Conservation (phyloP, 305 asterid genomes). For the Ajuga reptans region DNA sequence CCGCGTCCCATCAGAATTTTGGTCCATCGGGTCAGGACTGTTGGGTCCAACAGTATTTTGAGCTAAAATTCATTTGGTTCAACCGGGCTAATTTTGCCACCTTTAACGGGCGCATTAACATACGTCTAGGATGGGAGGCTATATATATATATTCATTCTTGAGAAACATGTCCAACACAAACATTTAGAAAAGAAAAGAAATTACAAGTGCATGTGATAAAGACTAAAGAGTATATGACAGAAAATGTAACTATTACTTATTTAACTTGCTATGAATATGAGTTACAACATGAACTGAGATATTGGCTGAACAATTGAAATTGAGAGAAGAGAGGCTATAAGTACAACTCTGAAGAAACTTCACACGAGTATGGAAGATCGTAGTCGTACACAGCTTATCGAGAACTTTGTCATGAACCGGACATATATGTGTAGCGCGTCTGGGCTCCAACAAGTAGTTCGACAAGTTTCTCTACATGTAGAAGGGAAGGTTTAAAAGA, state of each 20-base stretch:
- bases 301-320: not conserved
- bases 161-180: too few species aligned
- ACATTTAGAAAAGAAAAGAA: too few species aligned
- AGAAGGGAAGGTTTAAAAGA: not conserved
- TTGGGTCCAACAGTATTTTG: too few species aligned
- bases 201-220: too few species aligned
- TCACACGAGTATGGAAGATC: not conserved
- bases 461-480: constrained; percentile 70
- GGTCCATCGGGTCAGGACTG: too few species aligned
- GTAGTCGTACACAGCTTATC: not conserved
- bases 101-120: too few species aligned
- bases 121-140: too few species aligned
- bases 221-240: not conserved
- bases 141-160: too few species aligned
- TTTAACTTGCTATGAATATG: not conserved
- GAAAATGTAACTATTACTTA: not conserved
- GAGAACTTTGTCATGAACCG: constrained; percentile 53
- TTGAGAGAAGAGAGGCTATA: not conserved
- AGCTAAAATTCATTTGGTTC: too few species aligned
- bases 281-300: constrained; percentile 19
- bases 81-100: too few species aligned
- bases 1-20: too few species aligned
- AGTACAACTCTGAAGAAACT: not conserved
- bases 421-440: constrained; percentile 95
- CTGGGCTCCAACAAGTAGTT: constrained; percentile 84